Evolutionary conservation across 1,139 yeast species (phyloP).

Genomic region (Blastobotrys niveus): DNA sequence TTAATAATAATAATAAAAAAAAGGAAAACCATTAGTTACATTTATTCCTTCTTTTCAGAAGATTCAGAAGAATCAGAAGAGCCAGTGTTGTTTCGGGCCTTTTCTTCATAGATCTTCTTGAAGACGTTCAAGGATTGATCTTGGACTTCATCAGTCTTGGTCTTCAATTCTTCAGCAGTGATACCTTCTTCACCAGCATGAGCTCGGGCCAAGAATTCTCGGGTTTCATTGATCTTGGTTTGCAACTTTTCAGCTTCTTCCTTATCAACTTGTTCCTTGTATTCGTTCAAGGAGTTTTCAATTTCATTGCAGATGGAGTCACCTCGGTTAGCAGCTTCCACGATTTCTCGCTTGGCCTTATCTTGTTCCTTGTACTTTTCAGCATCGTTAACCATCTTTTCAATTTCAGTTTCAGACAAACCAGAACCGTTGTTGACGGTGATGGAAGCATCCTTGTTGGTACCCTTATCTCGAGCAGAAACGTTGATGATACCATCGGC

Average conservation of each 20-base stretch:
- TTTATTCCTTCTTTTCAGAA: slow-evolving; percentile 25
- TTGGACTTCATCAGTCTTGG: slow-evolving; percentile 93
- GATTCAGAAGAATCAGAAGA: slow-evolving; percentile 21
- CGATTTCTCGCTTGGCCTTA: slow-evolving; percentile 89
- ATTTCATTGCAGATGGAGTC: slow-evolving; percentile 96
- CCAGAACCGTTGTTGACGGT: slow-evolving; percentile 99
- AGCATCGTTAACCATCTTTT: slow-evolving; percentile 97
- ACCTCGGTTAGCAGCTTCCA: slow-evolving; percentile 94
- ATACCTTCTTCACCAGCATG: slow-evolving; percentile 81
- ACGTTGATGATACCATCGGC: slow-evolving; percentile 99
- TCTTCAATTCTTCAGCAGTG: slow-evolving; percentile 75
- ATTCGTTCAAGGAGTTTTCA: slow-evolving; percentile 88
- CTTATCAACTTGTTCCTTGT: slow-evolving; percentile 86
- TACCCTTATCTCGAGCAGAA: slow-evolving; percentile 96
- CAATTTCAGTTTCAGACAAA: slow-evolving; percentile 91
- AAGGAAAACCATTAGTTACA: slow-evolving; percentile 1
- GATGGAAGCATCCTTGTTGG: slow-evolving; percentile 97
- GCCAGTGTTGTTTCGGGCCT: slow-evolving; percentile 31
- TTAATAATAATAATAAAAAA: not conserved
- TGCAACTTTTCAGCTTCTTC: slow-evolving; percentile 82
- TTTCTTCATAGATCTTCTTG: slow-evolving; percentile 91
- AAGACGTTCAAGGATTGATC: slow-evolving; percentile 86
- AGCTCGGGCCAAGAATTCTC: slow-evolving; percentile 89
- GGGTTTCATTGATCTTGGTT: slow-evolving; percentile 68
- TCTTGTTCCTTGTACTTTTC: slow-evolving; percentile 97